Evolutionary conservation across 192 early-diverging fungal genomes (phyloP), one percentile per base, ranked within the genome.

Genomic region (Coemansia sp.): DNA sequence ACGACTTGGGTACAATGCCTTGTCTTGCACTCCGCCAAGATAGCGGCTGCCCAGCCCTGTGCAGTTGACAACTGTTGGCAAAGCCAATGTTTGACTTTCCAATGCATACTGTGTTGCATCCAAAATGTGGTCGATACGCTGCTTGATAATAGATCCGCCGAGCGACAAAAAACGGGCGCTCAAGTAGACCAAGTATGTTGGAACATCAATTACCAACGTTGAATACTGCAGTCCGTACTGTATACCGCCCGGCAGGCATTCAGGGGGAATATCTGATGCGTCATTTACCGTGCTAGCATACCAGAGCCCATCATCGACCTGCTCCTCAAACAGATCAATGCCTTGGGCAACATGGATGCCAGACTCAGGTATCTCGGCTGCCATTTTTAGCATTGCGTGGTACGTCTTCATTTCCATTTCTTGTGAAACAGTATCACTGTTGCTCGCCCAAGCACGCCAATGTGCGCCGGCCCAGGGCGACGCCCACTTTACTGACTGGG

Each of bases 1-100:
- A 6, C 92, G 83, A 11, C 85, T 86, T 2, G 94, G 87, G 64
- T 83, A 92, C 58, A 94, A 78, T 10, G 81, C 57, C 12, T 42
- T 28, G 58, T 95, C 94, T 25, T 85, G 65, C 2, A 95, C 89
- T 6, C 92, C 93, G 16, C 73, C 81, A 5, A 95, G 69, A 22
- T 38, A 77, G 4, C 78, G 73, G 16, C 88, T 84, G 6, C 90
- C 87, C 1, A 89, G 61, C 0, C 90, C 94, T 0, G 91, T 87
- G 63, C 94, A 94, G 60, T 94, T 94, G 49, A 94, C 69, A 35
- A 93, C 79, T 11, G 3, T n/a, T 10, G n/a, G n/a, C 1, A 14
- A 35, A 14, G 12, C 35, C 9, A 0, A 10, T 35, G 33, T 35
- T 16, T 19, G n/a, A n/a, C n/a, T n/a, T n/a, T n/a, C n/a, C n/a